A percentile compares a stretch with the other conserved stretches of the same genome.
Conservation (phyloP, 2,329 filamentous ascomycete species). For the Colletotrichum kahawae region DNA sequence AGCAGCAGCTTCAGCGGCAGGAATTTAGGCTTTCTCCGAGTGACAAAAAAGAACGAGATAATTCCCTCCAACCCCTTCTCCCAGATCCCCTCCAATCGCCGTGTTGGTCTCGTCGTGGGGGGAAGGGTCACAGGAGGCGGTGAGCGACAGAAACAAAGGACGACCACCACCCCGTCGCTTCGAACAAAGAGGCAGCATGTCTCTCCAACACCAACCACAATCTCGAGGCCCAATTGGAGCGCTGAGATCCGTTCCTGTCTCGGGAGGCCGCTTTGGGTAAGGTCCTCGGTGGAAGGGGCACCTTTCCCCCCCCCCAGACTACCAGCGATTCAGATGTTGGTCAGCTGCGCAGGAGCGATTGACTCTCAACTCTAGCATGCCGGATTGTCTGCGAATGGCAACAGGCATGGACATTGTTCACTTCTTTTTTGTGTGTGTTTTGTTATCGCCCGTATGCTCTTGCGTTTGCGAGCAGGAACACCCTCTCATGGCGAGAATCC, state of each 20-base stretch:
- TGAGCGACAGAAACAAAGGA: background rate
- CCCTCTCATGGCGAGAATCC: background rate
- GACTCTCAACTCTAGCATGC: background rate
- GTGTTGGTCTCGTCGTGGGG: background rate
- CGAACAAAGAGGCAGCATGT: background rate
- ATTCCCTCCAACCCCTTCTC: background rate
- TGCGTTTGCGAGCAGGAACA: background rate
- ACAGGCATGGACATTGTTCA: background rate
- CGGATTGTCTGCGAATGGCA: background rate
- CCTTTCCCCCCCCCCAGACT: background rate
- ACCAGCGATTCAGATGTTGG: background rate
- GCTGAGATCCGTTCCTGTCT: background rate
- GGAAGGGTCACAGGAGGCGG: background rate
- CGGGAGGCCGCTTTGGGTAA: constrained; percentile 12
- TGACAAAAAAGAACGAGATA: background rate
- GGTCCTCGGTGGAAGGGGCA: background rate
- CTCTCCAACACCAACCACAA: background rate
- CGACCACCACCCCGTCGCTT: background rate
- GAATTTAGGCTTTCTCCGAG: background rate
- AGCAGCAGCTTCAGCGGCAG: background rate
- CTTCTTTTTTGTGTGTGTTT: background rate
- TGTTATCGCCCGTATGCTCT: background rate
- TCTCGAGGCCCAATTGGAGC: background rate
- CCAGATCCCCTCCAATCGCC: background rate
- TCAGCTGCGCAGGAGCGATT: background rate